Base-by-base conservation (phyloP, 371 early-diverging fungal genomes). In the Blakeslea trispora region DNA sequence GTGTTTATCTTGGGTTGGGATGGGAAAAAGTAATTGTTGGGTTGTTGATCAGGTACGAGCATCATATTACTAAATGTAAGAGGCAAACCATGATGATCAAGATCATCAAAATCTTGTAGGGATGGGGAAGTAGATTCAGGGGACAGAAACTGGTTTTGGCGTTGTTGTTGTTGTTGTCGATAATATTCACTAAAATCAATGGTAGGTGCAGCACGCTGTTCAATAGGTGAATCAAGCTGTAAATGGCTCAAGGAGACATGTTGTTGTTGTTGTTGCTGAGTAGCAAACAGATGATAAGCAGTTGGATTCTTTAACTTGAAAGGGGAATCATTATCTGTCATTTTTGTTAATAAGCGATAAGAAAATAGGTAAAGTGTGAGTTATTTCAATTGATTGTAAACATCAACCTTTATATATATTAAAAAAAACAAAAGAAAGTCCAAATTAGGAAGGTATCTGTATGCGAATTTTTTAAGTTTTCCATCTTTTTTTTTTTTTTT, bases 71-170 rank as follows among this genome's bases (percentile, higher is more conserved):
- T 37, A 53, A 57, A 34, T 10, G 42, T 23, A 40, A 48, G 13
- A 37, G 48, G 41, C 7, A 37, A 40, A 15, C 49, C 57, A 48
- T 31, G 61, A 43, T 39, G 49, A 53, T 63, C 64, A 9, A 58
- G 24, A 45, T 69, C 69, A 43, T 69, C 69, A 44, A 69, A 69
- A 13, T 69, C 69, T 39, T 61, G 61, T 15, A 69, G 21, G 3
- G 53, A 50, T 18, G 69, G 62, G 21, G 64, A 65, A 21, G 45
- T 50, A 3, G 55, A 57, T 19, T 37, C 31, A 22, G 65, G 62
- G 21, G 61, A 57, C 46, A 61, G 40, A 18, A 68, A 64, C 13
- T 55, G 55, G 7, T 59, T 55, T 21, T 55, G 45, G 8, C 23
- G 43, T 17, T 50, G 48, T 37, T 37, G 39, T 22, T 43, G 43